Evolutionary conservation across 352 stramenopile species (phyloP), one percentile per base, ranked within the genome.

Genomic region (Salisapilia sapeloensis): DNA sequence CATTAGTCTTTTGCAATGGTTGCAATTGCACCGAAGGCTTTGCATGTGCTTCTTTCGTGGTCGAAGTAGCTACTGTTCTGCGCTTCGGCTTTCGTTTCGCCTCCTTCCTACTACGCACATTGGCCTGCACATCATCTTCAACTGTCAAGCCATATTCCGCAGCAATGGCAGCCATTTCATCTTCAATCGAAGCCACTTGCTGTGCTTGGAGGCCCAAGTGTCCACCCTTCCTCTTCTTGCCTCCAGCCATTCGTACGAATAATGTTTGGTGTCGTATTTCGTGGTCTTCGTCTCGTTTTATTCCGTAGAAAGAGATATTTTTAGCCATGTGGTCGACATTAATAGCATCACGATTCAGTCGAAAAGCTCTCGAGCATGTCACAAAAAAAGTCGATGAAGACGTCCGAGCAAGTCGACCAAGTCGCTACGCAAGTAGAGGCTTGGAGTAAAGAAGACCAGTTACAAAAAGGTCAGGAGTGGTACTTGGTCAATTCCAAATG

Each of bases 171-270:
- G 62, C 67, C 60, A 87, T 87, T 40, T 87, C 71, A 29, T 87
- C 71, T 37, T 87, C 71, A 26, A 87, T 87, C 52, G 81, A 87
- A 37, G 67, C 71, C 40, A 87, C 81, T 38, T 87, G 67, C 35
- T 40, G 51, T 12, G 55, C 44, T 43, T 82, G 60, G 47, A 87
- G 80, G 36, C 69, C 69, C 35, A 84, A 46, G 50, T 70, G 58
- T 14, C 66, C 67, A 8, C 61, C 60, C 49, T 81, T 81, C 44
- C 72, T 67, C 60, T 86, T 86, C n/a, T n/a, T n/a, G n/a, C n/a
- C n/a, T n/a, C n/a, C n/a, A n/a, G n/a, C n/a, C n/a, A n/a, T n/a
- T 10, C 24, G 10, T 28, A 12, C 13, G 24, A 28, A 10, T 13
- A 28, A 12, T 28, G 10, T 28, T n/a, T n/a, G n/a, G n/a, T n/a